phyloP scores from a whole-genome alignment of 73 alveolate species.

The Paraurostyla sp. region DNA sequence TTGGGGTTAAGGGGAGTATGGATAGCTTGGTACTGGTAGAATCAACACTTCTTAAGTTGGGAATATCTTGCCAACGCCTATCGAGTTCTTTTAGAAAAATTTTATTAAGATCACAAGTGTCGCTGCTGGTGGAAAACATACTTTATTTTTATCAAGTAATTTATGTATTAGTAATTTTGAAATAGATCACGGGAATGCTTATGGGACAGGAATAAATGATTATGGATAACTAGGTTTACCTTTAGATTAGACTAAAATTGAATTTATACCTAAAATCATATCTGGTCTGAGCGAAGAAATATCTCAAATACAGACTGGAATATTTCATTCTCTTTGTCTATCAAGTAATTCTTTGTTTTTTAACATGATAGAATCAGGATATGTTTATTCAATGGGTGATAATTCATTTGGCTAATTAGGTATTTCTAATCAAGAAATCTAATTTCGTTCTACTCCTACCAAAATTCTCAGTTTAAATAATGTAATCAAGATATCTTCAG shows the following conservation, averaged over 20 bases:
- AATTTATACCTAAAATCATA: conserved; percentile 39
- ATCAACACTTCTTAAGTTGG: background rate
- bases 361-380: conserved; percentile 52
- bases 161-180: background rate
- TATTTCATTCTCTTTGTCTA: conserved; percentile 63
- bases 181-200: conserved; percentile 63
- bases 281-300: conserved; percentile 50
- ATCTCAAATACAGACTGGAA: conserved; percentile 65
- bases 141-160: conserved; percentile 61
- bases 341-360: background rate
- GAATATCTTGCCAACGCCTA: background rate
- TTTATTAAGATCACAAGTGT: conserved; percentile 8
- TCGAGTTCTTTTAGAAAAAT: conserved; percentile 6
- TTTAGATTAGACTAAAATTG: conserved; percentile 28
- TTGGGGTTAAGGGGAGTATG: conserved; percentile 92
- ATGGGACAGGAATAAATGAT: conserved; percentile 73
- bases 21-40: conserved; percentile 73
- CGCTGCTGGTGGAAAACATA: conserved; percentile 77
- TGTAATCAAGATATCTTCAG: conserved; percentile 37
- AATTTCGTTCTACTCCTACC: background rate
- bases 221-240: conserved; percentile 72
- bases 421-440: background rate
- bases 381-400: conserved; percentile 75
- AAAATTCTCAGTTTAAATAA: background rate
- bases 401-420: conserved; percentile 80